Conservation (phyloP, 768 basidiomycete species). For the Xerocomus brunneocitrinus region DNA sequence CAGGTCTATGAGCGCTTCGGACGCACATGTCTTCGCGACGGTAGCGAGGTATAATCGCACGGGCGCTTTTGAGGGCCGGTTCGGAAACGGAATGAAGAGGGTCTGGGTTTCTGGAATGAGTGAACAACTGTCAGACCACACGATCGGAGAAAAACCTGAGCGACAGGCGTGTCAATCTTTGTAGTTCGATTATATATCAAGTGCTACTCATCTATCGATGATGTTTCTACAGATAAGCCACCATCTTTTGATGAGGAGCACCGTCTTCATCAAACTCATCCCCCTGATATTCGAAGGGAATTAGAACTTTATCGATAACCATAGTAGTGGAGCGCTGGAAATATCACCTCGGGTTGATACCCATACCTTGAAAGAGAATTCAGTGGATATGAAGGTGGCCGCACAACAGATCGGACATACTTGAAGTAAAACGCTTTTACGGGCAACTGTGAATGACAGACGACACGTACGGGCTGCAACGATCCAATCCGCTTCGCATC, state of each 20-base stretch:
- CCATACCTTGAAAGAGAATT: slow-evolving; percentile 50
- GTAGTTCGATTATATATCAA: too few relatives aligned
- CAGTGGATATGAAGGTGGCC: slow-evolving; percentile 11
- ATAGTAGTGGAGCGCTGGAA: background rate
- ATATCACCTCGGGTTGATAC: slow-evolving; percentile 59
- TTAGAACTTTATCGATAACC: background rate
- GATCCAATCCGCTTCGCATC: slow-evolving; percentile 30
- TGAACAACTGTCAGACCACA: too few relatives aligned
- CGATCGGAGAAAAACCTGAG: too few relatives aligned
- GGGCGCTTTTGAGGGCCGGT: background rate
- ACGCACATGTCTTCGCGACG: background rate
- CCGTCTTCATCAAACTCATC: background rate
- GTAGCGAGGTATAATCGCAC: background rate
- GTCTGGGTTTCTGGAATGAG: background rate
- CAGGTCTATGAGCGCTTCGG: background rate
- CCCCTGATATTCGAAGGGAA: background rate
- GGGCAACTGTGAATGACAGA: slow-evolving; percentile 65
- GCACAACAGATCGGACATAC: slow-evolving; percentile 36
- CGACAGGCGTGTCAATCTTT: too few relatives aligned
- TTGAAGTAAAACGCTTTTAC: slow-evolving; percentile 72
- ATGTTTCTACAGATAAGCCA: background rate
- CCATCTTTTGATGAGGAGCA: background rate
- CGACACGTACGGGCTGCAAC: slow-evolving; percentile 38
- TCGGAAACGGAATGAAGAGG: background rate
- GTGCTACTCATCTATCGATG: too few relatives aligned